Base-by-base conservation (phyloP, 306 rosid genomes). In the Chamaecrista fasciculata region DNA sequence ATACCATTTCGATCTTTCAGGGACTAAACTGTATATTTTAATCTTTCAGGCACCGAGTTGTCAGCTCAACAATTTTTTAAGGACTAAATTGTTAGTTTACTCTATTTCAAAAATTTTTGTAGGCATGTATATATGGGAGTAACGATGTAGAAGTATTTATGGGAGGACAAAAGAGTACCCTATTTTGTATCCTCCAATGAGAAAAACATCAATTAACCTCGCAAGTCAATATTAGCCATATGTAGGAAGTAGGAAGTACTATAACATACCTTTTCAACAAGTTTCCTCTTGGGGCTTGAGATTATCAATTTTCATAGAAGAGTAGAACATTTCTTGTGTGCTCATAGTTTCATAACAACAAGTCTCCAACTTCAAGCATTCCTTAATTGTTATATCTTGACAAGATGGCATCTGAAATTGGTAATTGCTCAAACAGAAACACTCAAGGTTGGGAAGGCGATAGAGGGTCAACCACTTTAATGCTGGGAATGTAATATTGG, bases 341-440 rank as follows among this genome's bases (percentile, higher is more conserved):
- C 77, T 67, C 67, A 18, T 43, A 6, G 49, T 33, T 55, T 50
- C 67, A 66, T 34, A 18, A 61, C 66, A 43, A 65, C 43, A 65
- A 43, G 18, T 44, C 60, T 74, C 79, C 49, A 75, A 58, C 29
- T 67, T 67, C 2, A 74, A 66, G 61, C 69, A 75, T 58, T 75
- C 47, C 43, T 33, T 59, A 11, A 71, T 21, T 46, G 68, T 71
- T 46, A 71, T 34, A 15, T 60, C 60, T 21, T 2, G 6, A 40
- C 68, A 71, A 15, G 37, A 60, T 14, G 68, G 68, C 39, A 71
- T 18, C 60, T 71, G 57, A 60, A 71, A 29, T 34, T 58, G 31
- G 26, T 47, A 71, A 71, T 19, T 47, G 21, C 68, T 48, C 18
- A 40, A 48, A 25, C 68, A 60, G 49, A 60, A 71, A 34, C 76